phyloP scores from a whole-genome alignment of 2,329 filamentous ascomycete genomes.

The Xylariaceae sp. region DNA sequence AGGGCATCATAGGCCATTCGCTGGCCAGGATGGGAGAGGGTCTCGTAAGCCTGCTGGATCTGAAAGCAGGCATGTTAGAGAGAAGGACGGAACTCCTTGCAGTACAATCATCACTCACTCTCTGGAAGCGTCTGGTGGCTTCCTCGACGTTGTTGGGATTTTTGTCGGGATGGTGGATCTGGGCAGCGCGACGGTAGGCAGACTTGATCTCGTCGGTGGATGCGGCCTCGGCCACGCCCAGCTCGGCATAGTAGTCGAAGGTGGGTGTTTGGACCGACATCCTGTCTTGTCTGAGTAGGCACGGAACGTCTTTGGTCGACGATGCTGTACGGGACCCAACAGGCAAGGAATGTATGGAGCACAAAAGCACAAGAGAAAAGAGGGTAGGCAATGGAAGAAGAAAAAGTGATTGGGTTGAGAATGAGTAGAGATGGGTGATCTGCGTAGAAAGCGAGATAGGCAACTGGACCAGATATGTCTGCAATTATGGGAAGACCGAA shows the following conservation, averaged over 20 bases:
- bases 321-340: too few species aligned
- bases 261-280: neutral
- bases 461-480: too few species aligned
- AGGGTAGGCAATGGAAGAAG: too few species aligned
- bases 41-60: slow-evolving; percentile 27
- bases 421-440: too few species aligned
- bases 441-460: too few species aligned
- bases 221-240: slow-evolving; percentile 23
- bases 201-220: slow-evolving; percentile 21
- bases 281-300: neutral
- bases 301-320: neutral
- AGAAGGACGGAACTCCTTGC: neutral
- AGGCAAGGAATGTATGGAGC: too few species aligned
- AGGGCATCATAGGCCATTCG: slow-evolving; percentile 22
- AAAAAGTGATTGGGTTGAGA: too few species aligned
- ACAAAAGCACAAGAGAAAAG: too few species aligned
- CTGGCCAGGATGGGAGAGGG: slow-evolving; percentile 20
- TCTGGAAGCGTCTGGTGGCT: slow-evolving; percentile 26
- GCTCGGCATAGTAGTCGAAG: slow-evolving; percentile 24
- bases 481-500: too few species aligned
- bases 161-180: slow-evolving; percentile 27
- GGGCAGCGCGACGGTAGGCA: slow-evolving; percentile 24
- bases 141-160: slow-evolving; percentile 20
- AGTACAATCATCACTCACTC: slow-evolving; percentile 3
- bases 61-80: slow-evolving; percentile 2